phyloP scores from a whole-genome alignment of 768 basidiomycete species.

The Xerocomellus chrysenteron region DNA sequence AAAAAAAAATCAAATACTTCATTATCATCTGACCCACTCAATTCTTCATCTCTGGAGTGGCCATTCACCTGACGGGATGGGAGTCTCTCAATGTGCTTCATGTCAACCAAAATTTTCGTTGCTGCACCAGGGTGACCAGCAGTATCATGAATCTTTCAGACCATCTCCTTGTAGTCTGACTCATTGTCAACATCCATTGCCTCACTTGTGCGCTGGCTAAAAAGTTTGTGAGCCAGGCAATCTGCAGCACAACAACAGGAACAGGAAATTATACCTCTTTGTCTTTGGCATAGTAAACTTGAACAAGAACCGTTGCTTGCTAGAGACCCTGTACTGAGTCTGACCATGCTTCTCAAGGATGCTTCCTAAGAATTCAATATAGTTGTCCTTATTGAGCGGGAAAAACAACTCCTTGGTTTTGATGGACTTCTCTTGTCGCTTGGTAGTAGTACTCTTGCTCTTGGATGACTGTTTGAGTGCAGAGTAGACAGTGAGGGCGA shows the following conservation, averaged over 20 bases:
- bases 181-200: too few relatives aligned
- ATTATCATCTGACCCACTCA: background rate
- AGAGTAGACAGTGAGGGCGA: background rate
- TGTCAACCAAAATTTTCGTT: constrained; percentile 9
- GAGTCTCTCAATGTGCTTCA: background rate
- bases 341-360: constrained; percentile 5
- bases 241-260: too few relatives aligned
- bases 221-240: background rate
- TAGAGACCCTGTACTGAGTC: background rate
- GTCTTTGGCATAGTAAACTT: background rate
- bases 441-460: background rate
- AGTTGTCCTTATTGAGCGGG: background rate
- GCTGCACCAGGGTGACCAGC: too few relatives aligned
- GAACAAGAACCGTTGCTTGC: background rate
- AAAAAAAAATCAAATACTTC: background rate
- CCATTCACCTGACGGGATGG: background rate
- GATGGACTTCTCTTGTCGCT: background rate
- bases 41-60: background rate
- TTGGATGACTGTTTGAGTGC: background rate
- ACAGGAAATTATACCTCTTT: background rate
- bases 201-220: too few relatives aligned
- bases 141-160: too few relatives aligned
- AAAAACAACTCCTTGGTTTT: constrained; percentile 3
- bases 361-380: background rate
- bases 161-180: too few relatives aligned